Evolutionary conservation across 257 asterid species (phyloP).

Genomic region (Anisodus tanguticus): DNA sequence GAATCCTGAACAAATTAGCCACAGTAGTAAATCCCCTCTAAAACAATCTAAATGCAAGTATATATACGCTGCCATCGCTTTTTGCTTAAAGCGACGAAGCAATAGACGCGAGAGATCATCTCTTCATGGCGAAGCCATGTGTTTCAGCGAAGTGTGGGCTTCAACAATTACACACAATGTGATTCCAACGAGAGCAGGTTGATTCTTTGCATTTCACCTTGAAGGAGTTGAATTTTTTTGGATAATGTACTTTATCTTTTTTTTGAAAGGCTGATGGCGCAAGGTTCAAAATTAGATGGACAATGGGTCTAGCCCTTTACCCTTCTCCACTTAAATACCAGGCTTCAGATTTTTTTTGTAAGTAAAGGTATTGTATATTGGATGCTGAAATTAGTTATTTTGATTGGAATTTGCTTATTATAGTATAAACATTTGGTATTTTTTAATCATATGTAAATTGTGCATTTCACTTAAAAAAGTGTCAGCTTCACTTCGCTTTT

Average conservation of each 20-base stretch:
- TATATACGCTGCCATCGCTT: not conserved
- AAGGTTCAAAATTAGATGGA: not conserved
- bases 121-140: not conserved
- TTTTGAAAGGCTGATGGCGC: not conserved
- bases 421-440: not conserved
- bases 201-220: constrained; percentile 7
- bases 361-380: not conserved
- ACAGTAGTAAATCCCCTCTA: constrained; percentile 9
- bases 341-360: not conserved
- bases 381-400: not conserved
- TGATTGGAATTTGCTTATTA: not conserved
- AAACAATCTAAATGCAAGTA: not conserved
- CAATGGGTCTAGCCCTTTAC: not conserved
- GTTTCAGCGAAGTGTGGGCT: not conserved
- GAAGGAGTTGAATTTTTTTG: not conserved
- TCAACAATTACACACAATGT: not conserved
- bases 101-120: not conserved
- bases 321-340: not conserved
- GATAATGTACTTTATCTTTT: not conserved
- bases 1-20: constrained; percentile 57
- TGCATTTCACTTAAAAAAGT: not conserved
- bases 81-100: not conserved
- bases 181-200: not conserved
- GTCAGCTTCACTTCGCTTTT: not conserved
- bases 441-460: not conserved